Percentiles rank a stretch among this genome's conserved stretches.
Conservation (phyloP, 2,329 filamentous ascomycete species). For the Neurospora crassa region DNA sequence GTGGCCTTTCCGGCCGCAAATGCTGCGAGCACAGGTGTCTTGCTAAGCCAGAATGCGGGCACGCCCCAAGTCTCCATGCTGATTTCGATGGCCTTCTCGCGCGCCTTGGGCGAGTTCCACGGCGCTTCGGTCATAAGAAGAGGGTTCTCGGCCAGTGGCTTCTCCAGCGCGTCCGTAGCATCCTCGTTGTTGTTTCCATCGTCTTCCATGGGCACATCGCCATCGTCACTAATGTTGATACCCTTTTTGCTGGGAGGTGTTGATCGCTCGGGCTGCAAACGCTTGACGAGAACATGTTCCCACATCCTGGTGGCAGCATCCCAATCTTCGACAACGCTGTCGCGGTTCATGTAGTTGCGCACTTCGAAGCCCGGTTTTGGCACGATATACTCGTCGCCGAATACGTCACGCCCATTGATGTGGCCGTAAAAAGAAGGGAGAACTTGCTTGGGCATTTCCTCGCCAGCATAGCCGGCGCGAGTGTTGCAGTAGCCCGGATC, state of each 20-base stretch:
- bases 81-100: constrained; percentile 91
- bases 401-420: constrained; percentile 51
- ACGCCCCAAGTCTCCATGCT: constrained; percentile 96
- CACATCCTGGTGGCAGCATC: constrained; percentile 81
- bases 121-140: constrained; percentile 88
- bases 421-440: constrained; percentile 82
- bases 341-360: constrained; percentile 81
- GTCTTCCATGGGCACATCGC: constrained; percentile 50
- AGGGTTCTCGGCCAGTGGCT: constrained; percentile 79
- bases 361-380: constrained; percentile 71
- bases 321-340: constrained; percentile 94
- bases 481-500: constrained; percentile 88
- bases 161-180: constrained; percentile 47
- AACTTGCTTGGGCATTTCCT: constrained; percentile 92
- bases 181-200: constrained; percentile 20
- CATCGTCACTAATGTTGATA: constrained; percentile 60
- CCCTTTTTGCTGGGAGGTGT: constrained; percentile 66
- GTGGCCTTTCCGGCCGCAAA: constrained; percentile 92
- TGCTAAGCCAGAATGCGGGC: constrained; percentile 87
- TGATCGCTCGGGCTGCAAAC: constrained; percentile 68
- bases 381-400: constrained; percentile 84
- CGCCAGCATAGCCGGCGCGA: constrained; percentile 92
- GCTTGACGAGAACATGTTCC: constrained; percentile 85
- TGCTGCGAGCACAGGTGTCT: constrained; percentile 79
- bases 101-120: constrained; percentile 79